These are phyloP conservation scores for Macroventuria anomochaeta DNA, from an alignment of 2,329 filamentous ascomycete genomes.

Conservation along the genomic window DNA sequence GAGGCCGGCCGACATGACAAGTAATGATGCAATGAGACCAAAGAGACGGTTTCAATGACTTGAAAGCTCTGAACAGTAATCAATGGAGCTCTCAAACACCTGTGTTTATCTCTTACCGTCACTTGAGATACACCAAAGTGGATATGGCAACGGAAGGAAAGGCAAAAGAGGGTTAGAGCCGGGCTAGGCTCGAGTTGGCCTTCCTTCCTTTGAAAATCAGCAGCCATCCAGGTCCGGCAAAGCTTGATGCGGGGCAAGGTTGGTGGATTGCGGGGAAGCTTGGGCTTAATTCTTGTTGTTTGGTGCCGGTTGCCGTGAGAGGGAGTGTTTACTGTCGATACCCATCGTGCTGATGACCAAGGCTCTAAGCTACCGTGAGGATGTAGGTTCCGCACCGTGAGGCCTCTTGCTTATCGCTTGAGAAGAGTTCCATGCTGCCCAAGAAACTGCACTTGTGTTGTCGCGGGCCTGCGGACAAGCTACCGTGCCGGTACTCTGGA, in stretches of 20 bases:
- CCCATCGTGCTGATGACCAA: not conserved
- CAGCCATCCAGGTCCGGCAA: conserved; percentile 8
- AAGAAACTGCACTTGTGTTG: not conserved
- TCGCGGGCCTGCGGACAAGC: conserved; percentile 2
- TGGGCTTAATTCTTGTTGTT: not conserved
- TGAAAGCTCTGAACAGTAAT: not conserved
- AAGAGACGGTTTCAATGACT: not conserved
- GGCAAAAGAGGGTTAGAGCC: conserved; percentile 13
- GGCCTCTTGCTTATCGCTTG: not conserved
- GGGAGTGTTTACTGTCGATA: not conserved
- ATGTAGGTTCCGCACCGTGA: no score
- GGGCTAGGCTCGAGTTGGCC: conserved; percentile 22
- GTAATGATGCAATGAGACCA: not conserved
- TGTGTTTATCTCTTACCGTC: not conserved
- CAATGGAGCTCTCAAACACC: not conserved
- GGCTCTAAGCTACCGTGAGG: no score
- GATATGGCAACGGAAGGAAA: conserved; percentile 6
- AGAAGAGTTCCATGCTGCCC: not conserved
- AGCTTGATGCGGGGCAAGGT: conserved; percentile 12
- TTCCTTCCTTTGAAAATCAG: conserved; percentile 5
- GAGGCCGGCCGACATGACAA: conserved; percentile 24
- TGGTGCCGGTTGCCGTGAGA: not conserved
- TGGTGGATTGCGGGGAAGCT: conserved; percentile 9
- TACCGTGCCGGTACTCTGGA: not conserved
- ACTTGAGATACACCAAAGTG: conserved; percentile 1